A percentile compares a stretch with the other conserved stretches of the same genome.
These are phyloP conservation scores for Moricandia arvensis DNA, from an alignment of 345 rosid species.

Conservation along the genomic window DNA sequence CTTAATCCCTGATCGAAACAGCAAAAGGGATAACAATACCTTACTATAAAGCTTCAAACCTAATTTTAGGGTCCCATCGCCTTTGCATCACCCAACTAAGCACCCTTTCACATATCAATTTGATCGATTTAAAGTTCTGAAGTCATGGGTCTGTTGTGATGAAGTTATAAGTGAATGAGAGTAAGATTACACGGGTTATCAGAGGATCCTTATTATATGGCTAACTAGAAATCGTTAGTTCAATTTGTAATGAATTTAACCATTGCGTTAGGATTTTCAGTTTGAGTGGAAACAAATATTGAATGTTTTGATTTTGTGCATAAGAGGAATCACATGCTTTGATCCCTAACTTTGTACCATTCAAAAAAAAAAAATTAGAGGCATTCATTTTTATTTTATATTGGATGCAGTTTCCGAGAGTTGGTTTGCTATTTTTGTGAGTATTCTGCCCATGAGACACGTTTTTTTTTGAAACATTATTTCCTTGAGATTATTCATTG, in stretches of 20 bases:
- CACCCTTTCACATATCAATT: neutral
- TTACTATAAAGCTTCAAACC: too few species aligned
- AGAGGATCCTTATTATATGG: neutral
- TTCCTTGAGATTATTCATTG: neutral
- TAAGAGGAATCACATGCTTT: too few species aligned
- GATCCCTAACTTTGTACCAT: neutral
- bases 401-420: neutral
- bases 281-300: too few species aligned
- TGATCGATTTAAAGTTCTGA: neutral
- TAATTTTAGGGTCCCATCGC: neutral
- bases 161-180: neutral
- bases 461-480: too few species aligned
- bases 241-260: neutral
- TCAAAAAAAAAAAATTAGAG: too few species aligned
- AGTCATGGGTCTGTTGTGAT: neutral
- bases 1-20: neutral
- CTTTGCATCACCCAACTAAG: neutral
- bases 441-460: neutral
- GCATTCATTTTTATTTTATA: too few species aligned
- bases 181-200: neutral
- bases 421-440: neutral
- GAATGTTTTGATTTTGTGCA: too few species aligned
- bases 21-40: too few species aligned
- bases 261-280: neutral
- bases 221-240: neutral